Base-by-base conservation (phyloP, 148 eudicot species). In the Amaranthus hypochondriacus region DNA sequence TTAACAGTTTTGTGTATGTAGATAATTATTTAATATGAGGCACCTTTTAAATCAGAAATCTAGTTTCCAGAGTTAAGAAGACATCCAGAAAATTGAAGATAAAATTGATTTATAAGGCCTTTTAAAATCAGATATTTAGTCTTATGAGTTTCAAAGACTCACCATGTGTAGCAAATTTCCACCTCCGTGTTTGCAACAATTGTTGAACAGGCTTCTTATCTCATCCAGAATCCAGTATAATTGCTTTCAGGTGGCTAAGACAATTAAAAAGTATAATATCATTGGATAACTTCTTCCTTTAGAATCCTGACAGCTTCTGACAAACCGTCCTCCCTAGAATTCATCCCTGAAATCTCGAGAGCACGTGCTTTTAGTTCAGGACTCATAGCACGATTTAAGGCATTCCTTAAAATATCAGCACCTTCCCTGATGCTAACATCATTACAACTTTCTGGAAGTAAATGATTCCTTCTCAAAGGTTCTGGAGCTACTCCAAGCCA, bases 401-500 rank as follows among this genome's bases (percentile, higher is more conserved):
- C 89, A 62, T 61, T 73, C 5, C 79, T 78, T 6, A 96, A 79
- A 70, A 72, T 73, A 66, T 67, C 71, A 7, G 92, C 93, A 73
- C 89, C 91, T 87, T 86, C 83, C 68, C 9, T 83, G 47, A 89
- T 76, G 76, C 75, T 77, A 46, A 54, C 6, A 7, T 84, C 85
- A 71, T 92, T 84, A 75, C 78, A 76, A 78, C 76, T 72, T 52
- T 82, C 91, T 0, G 94, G 96, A 69, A 96, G 75, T 83, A 96
- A 73, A 44, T 82, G 79, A 62, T 80, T 70, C 79, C 80, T 83
- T 61, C 87, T 82, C 42, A 96, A 72, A 46, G 97, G 96, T 76
- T 89, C 88, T 28, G 96, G 88, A 49, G 96, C 85, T 83, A 96
- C 96, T 77, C 99, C 99, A 68, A 96, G 85, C 97, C 96, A 96